A percentile compares a stretch with the other conserved stretches of the same genome.
phyloP scores from a whole-genome alignment of 225 moss, liverwort and hornwort species.

The Polytrichum commune region DNA sequence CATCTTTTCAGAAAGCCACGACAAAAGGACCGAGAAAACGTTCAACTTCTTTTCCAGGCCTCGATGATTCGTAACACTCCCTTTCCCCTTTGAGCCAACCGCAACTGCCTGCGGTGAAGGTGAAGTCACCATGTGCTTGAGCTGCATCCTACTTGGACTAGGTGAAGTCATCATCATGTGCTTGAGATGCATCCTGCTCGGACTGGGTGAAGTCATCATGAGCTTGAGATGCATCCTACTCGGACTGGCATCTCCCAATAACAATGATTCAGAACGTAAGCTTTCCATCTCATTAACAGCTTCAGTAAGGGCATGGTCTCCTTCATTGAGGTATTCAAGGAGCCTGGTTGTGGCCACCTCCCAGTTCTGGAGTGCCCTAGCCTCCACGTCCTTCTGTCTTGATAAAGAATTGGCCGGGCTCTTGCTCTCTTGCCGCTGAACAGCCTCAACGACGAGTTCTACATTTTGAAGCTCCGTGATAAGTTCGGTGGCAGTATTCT shows the following conservation, averaged over 20 bases:
- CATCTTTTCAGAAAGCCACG: constrained; percentile 48
- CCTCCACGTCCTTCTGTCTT: constrained; percentile 45
- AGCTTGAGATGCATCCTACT: constrained; percentile 19
- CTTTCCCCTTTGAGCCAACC: not conserved
- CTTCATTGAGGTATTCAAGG: constrained; percentile 62
- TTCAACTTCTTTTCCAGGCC: constrained; percentile 29
- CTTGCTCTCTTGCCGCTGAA: constrained; percentile 35
- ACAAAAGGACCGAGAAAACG: constrained; percentile 44
- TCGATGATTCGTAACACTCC: constrained; percentile 3
- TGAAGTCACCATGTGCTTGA: constrained; percentile 5
- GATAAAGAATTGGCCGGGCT: constrained; percentile 29
- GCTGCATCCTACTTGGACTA: constrained; percentile 25
- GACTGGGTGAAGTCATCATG: constrained; percentile 1
- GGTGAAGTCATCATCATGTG: constrained; percentile 5
- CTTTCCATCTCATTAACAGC: constrained; percentile 72
- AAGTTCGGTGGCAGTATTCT: constrained; percentile 34
- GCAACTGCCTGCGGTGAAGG: constrained; percentile 2
- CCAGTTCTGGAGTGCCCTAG: constrained; percentile 33
- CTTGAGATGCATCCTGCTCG: constrained; percentile 21
- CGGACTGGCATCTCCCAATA: not conserved
- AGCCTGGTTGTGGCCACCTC: constrained; percentile 47
- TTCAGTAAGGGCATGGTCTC: constrained; percentile 62
- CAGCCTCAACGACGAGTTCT: constrained; percentile 26
- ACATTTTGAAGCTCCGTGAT: constrained; percentile 45
- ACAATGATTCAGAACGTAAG: constrained; percentile 45